These are phyloP conservation scores for Entonaema liquescens DNA, from an alignment of 495 filamentous ascomycete species.

Conservation along the genomic window DNA sequence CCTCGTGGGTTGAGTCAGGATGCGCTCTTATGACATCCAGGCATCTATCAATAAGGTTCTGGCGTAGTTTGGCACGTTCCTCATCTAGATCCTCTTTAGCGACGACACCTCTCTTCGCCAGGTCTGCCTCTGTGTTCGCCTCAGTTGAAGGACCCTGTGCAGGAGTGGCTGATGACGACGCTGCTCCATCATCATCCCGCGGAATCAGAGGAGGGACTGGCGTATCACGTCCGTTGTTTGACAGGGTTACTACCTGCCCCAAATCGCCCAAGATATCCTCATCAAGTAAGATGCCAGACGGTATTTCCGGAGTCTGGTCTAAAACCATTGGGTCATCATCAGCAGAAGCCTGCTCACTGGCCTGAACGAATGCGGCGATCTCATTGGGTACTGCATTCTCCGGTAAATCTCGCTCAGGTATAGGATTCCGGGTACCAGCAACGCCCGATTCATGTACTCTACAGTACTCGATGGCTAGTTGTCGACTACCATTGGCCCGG, in stretches of 20 bases:
- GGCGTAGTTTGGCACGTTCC: conserved; percentile 74
- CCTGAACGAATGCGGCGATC: conserved; percentile 27
- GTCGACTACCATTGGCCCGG: conserved; percentile 73
- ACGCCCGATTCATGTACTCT: conserved; percentile 57
- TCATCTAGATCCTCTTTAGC: conserved; percentile 87
- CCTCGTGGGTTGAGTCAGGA: conserved; percentile 87
- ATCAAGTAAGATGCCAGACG: conserved; percentile 37
- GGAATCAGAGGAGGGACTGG: conserved; percentile 25
- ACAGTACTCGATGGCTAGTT: conserved; percentile 77
- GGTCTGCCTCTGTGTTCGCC: conserved; percentile 23
- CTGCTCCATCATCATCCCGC: conserved; percentile 21
- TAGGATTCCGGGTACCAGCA: conserved; percentile 63
- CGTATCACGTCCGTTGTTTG: conserved; percentile 32
- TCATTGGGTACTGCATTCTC: conserved; percentile 38
- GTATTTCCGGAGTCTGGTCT: conserved; percentile 39
- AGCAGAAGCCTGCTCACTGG: conserved; percentile 12
- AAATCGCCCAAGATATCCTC: conserved; percentile 39
- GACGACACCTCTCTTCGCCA: conserved; percentile 28
- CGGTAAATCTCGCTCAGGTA: conserved; percentile 66
- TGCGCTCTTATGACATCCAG: conserved; percentile 90
- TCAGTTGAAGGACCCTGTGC: conserved; percentile 31
- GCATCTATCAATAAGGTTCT: conserved; percentile 85
- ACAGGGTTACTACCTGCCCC: conserved; percentile 24
- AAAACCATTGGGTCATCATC: conserved; percentile 43
- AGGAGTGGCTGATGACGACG: conserved; percentile 37